Percentiles rank a stretch among this genome's conserved stretches.
These are phyloP conservation scores for Davidsoniella neocaledoniae DNA, from an alignment of 2,329 filamentous ascomycete genomes.

Conservation along the genomic window DNA sequence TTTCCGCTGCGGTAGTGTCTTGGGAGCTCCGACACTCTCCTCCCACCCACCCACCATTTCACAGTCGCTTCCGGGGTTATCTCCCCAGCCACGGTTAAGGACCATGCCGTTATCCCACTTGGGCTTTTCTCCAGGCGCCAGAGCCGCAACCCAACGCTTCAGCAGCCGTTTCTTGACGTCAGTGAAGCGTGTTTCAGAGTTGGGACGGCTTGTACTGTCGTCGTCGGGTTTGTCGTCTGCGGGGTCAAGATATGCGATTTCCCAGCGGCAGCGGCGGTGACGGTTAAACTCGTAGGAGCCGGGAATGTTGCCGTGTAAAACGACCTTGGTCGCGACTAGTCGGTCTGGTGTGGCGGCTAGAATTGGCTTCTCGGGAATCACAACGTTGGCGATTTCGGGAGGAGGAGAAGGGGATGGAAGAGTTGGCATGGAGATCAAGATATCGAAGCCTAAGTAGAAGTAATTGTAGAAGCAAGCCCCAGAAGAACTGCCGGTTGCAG, in stretches of 20 bases:
- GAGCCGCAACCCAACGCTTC: conserved; percentile 51
- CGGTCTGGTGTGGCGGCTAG: conserved; percentile 37
- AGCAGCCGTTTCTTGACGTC: conserved; percentile 53
- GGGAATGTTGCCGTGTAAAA: conserved; percentile 86
- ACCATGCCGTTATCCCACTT: conserved; percentile 60
- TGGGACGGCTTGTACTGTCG: conserved; percentile 22
- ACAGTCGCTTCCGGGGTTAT: conserved; percentile 77
- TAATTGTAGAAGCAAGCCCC: conserved; percentile 93
- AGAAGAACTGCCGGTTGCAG: conserved; percentile 34
- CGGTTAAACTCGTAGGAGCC: conserved; percentile 95
- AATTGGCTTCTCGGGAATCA: conserved; percentile 14
- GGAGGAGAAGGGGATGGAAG: conserved; percentile 48
- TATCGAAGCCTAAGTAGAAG: conserved; percentile 86
- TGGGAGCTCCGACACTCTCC: conserved; percentile 36
- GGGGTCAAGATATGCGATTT: conserved; percentile 39
- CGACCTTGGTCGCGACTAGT: conserved; percentile 76
- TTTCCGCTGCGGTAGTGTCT: conserved; percentile 29
- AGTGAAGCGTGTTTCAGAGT: conserved; percentile 65
- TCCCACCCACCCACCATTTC: conserved; percentile 79
- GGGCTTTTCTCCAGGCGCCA: conserved; percentile 35
- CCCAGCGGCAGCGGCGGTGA: conserved; percentile 79
- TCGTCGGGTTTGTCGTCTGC: background rate
- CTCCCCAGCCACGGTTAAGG: conserved; percentile 77
- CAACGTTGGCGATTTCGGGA: conserved; percentile 17
- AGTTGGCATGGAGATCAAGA: conserved; percentile 68